A percentile compares a stretch with the other conserved stretches of the same genome.
phyloP scores from a whole-genome alignment of 208 protist species.

The Leishmania tarentolae region DNA sequence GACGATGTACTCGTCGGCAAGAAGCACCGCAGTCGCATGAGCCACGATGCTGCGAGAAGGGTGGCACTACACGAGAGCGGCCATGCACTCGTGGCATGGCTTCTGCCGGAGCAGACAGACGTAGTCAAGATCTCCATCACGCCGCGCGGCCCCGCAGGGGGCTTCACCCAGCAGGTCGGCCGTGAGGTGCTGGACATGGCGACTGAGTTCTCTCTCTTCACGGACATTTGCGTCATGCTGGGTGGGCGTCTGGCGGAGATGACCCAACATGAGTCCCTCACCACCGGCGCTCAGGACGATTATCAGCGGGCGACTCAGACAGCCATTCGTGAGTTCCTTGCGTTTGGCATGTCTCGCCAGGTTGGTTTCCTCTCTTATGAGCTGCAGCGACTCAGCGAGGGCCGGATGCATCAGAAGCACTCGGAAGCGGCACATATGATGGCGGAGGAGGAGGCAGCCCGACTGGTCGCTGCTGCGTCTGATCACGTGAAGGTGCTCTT shows the following conservation, averaged over 20 bases:
- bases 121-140: constrained; percentile 97
- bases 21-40: constrained; percentile 80
- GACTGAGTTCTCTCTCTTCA: constrained; percentile 91
- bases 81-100: constrained; percentile 94
- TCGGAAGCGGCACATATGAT: constrained; percentile 52
- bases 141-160: constrained; percentile 77
- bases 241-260: constrained; percentile 96
- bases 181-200: constrained; percentile 77
- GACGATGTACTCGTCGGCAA: constrained; percentile 90
- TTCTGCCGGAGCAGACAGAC: constrained; percentile 86
- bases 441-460: constrained; percentile 73
- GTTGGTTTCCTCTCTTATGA: constrained; percentile 81
- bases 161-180: constrained; percentile 86
- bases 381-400: constrained; percentile 74
- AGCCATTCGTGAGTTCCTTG: constrained; percentile 68
- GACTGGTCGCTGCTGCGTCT: constrained; percentile 57
- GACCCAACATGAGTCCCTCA: constrained; percentile 89
- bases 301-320: constrained; percentile 90
- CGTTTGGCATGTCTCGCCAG: constrained; percentile 78
- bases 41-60: constrained; percentile 47
- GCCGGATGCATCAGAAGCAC: constrained; percentile 76
- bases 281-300: constrained; percentile 91
- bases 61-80: constrained; percentile 96
- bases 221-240: constrained; percentile 93
- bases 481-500: constrained; percentile 57